These are phyloP conservation scores for Chrysoporthe austroafricana DNA, from an alignment of 2,329 filamentous ascomycete species.

Conservation along the genomic window DNA sequence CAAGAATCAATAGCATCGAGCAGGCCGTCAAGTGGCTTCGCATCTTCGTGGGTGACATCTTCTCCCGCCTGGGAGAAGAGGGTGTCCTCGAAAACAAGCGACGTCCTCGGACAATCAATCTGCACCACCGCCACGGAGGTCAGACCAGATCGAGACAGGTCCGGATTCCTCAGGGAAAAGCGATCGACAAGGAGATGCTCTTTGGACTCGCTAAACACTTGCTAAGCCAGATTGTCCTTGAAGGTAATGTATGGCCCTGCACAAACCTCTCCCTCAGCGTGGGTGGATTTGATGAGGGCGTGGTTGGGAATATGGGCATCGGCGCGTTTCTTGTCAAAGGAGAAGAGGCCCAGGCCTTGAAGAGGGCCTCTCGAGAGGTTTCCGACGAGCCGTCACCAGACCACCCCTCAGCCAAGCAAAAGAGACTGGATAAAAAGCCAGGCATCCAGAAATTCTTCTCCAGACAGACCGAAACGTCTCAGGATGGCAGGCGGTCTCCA, in stretches of 20 bases:
- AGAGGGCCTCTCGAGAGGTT: slow-evolving; percentile 39
- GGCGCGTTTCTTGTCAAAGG: slow-evolving; percentile 82
- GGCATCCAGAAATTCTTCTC: slow-evolving; percentile 64
- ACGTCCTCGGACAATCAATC: slow-evolving; percentile 80
- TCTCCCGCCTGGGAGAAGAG: slow-evolving; percentile 85
- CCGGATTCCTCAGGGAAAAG: slow-evolving; percentile 76
- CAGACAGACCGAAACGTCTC: slow-evolving; percentile 33
- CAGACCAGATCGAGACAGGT: slow-evolving; percentile 76
- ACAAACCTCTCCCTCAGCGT: slow-evolving; percentile 87
- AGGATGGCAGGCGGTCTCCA: slow-evolving; percentile 38
- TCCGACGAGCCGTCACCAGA: slow-evolving; percentile 35
- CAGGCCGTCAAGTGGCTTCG: slow-evolving; percentile 84
- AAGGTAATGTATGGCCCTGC: slow-evolving; percentile 87
- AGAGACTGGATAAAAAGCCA: slow-evolving; percentile 47
- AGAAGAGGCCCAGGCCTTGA: slow-evolving; percentile 63
- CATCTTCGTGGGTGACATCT: slow-evolving; percentile 92
- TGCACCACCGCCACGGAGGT: slow-evolving; percentile 77
- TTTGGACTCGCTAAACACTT: slow-evolving; percentile 78
- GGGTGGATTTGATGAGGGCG: slow-evolving; percentile 87
- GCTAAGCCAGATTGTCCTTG: slow-evolving; percentile 75
- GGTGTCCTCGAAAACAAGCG: slow-evolving; percentile 86
- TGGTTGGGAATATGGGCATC: slow-evolving; percentile 84
- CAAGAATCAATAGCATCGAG: slow-evolving; percentile 75
- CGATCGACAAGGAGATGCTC: slow-evolving; percentile 72
- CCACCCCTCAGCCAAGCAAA: slow-evolving; percentile 45